Percentiles rank a stretch among this genome's conserved stretches.
Conservation (phyloP, 2,329 filamentous ascomycete genomes). For the Venturia asperata region DNA sequence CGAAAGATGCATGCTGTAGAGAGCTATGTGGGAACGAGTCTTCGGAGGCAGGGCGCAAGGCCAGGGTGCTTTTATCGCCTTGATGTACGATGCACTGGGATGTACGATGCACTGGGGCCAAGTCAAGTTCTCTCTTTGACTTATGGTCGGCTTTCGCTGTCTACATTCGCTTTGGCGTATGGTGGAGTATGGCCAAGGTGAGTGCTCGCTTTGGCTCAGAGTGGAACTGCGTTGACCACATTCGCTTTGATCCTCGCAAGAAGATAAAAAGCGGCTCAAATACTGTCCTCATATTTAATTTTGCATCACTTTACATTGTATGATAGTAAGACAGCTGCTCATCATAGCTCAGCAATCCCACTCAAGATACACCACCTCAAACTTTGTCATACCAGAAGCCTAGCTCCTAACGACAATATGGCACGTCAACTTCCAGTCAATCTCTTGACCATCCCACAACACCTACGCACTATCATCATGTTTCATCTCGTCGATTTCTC, state of each 20-base stretch:
- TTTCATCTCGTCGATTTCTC: background rate
- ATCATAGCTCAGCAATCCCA: background rate
- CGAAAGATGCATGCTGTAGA: too few relatives aligned
- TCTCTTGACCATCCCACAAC: background rate
- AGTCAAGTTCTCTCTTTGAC: background rate
- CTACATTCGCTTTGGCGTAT: too few relatives aligned
- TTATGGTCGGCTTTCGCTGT: too few relatives aligned
- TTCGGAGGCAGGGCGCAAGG: too few relatives aligned
- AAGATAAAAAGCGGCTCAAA: background rate
- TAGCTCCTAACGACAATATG: background rate
- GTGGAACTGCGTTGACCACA: background rate
- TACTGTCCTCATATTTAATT: background rate
- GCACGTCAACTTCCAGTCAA: background rate
- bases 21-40: too few relatives aligned
- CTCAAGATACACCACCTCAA: background rate
- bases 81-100: background rate
- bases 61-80: background rate
- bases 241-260: background rate
- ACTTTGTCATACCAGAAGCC: background rate
- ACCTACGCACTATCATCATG: background rate
- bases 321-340: background rate
- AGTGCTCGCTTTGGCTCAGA: background rate
- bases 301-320: background rate
- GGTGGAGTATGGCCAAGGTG: background rate
- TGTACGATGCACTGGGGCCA: background rate